Base-by-base conservation (phyloP, 768 basidiomycete genomes). In the Hypholoma fasciculare region DNA sequence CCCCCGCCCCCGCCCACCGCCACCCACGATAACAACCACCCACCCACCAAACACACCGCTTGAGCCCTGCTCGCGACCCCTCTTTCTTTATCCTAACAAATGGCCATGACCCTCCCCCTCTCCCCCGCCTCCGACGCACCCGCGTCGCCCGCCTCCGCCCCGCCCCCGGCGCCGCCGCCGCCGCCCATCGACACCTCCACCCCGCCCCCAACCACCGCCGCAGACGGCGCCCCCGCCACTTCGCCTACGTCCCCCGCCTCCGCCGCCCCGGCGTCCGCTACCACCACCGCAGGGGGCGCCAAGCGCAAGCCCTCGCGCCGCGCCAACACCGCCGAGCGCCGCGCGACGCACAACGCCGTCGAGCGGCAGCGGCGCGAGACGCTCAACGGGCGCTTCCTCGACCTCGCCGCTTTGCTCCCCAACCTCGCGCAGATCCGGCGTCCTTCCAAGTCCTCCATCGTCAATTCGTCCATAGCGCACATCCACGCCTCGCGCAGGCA, bases 301-400 rank as follows among this genome's bases (percentile, higher is more conserved):
- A 92, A 90, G 70, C 85, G 90, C 72, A 96, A 96, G 72, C 86
- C 92, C 55, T 85, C 84, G 67, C 82, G 94, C 61, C 86, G 95
- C 34, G 95, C 94, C 52, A 98, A 98, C 76, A 98, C 96, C 52
- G 96, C 95, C 52, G 96, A 98, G 72, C 92, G 96, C 73, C 80
- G 96, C 37, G 94, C 94, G 3, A 95, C 92, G 19, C 96, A 99
- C 77, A 99, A 98, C 71, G 96, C 97, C 34, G 94, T 98, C 57
- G 97, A 98, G 78, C 83, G 97, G 51, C 90, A 91, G 68, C 84
- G 96, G 49, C 79, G 96, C 50, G 96, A 98, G 78, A 95, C 91
- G 46, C 78, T 98, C 52, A 99, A 98, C 70, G 85, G 90, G 53
- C 84, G 94, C 58, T 98, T 98, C 79, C 77, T 97, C 65, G 92